Evolutionary conservation across 129 eudicot species (phyloP), one percentile per base, ranked within the genome.

Genomic region (Chrysanthemum seticuspe): DNA sequence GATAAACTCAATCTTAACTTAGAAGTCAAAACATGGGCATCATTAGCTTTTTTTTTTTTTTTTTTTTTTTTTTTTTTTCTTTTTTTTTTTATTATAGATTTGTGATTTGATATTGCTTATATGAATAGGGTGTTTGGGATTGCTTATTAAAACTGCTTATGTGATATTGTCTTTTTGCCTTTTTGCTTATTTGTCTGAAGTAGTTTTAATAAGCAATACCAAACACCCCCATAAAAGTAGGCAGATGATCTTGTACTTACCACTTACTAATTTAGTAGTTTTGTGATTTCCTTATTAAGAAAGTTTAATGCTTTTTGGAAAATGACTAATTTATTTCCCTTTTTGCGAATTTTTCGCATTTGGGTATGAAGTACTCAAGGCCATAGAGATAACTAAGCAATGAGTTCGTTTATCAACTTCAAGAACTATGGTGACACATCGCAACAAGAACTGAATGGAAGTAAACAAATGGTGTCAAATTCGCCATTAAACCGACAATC

Each of bases 361-460:
- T 77, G 71, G 73, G 54, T 61, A 53, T 76, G 71, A 67, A 83
- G 84, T 71, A 56, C 74, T 47, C 57, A 67, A 80, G 68, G 3
- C 25, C 19, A 76, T 78, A n/a, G 8, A 29, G 78, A 72, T 55
- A n/a, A 51, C 47, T 65, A 67, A 54, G 65, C 36, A 45, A 91
- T 88, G 97, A 81, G 96, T 62, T 86, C 90, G 13, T 88, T 76
- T 79, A 52, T 88, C 69, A 86, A 88, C 77, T 91, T 88, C 84
- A 88, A 87, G 77, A 85, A 78, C 82, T 79, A 62, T 51, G 93
- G 79, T 49, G 87, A 77, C 71, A 79, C 83, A 49, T 66, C 85
- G 61, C 89, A 86, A 44, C 72, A 79, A 44, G 87, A 83, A 18
- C 58, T 76, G 60, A 79, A 78, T 70, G 73, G 73, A 19, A 80